A percentile compares a stretch with the other conserved stretches of the same genome.
Evolutionary conservation across 108 stramenopile genomes (phyloP).

Genomic region (Fragilaria radians): DNA sequence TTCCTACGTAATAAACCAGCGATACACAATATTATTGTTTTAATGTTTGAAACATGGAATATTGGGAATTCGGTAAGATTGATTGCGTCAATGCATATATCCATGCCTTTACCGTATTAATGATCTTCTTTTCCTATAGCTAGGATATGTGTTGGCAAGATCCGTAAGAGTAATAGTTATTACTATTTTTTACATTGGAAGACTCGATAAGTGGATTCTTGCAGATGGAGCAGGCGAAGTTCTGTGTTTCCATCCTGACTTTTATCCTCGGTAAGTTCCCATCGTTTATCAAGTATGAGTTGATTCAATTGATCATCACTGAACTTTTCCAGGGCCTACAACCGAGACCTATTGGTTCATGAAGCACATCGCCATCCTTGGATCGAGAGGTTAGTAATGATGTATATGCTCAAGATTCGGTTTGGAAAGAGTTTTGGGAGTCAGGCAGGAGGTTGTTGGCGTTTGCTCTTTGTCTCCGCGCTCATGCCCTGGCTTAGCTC

Average conservation of each 20-base stretch:
- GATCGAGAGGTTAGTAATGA: conserved; percentile 40
- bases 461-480: conserved; percentile 28
- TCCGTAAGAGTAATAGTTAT: neutral
- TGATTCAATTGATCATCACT: neutral
- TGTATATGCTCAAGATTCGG: conserved; percentile 59
- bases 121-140: neutral
- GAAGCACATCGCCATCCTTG: conserved; percentile 68
- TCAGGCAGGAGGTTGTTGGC: conserved; percentile 41
- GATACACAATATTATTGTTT: neutral
- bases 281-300: neutral
- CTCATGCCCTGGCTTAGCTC: conserved; percentile 27
- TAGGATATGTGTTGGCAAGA: neutral
- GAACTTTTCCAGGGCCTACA: neutral
- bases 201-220: neutral
- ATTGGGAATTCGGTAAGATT: neutral
- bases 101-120: neutral
- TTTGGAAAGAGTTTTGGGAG: conserved; percentile 42
- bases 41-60: neutral
- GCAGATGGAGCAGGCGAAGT: conserved; percentile 1
- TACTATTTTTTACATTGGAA: neutral
- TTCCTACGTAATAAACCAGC: neutral
- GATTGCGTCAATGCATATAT: neutral
- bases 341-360: conserved; percentile 17
- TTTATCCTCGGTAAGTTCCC: neutral
- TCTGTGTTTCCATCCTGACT: neutral